Evolutionary conservation across 352 stramenopile genomes (phyloP).

Genomic region (Globisporangium abappressorium): DNA sequence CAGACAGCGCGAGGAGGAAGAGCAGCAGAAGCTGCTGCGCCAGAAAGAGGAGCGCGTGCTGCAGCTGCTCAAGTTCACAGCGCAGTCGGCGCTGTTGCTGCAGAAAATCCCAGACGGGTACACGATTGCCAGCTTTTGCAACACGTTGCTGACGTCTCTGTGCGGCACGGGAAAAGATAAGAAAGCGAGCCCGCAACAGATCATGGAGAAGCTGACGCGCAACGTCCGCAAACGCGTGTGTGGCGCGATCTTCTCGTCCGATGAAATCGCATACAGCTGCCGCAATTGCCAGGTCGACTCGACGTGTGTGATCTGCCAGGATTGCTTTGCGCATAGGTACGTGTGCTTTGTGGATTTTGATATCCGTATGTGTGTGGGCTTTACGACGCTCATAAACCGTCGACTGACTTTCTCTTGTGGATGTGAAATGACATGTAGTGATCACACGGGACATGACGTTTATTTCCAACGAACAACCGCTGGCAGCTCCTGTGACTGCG

Average conservation of each 20-base stretch:
- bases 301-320: slow-evolving; percentile 84
- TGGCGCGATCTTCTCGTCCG: slow-evolving; percentile 78
- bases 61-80: slow-evolving; percentile 43
- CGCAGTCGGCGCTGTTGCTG: slow-evolving; percentile 37
- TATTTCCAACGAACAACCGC: slow-evolving; percentile 87
- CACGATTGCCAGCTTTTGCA: slow-evolving; percentile 31
- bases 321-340: slow-evolving; percentile 82
- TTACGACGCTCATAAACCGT: background rate
- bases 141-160: slow-evolving; percentile 50
- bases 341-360: background rate
- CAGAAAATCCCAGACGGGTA: slow-evolving; percentile 16
- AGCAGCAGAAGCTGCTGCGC: slow-evolving; percentile 26
- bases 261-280: slow-evolving; percentile 88
- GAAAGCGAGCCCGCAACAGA: slow-evolving; percentile 35
- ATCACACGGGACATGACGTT: slow-evolving; percentile 79
- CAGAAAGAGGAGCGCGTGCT: slow-evolving; percentile 45
- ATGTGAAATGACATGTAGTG: slow-evolving; percentile 21
- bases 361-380: background rate
- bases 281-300: slow-evolving; percentile 85
- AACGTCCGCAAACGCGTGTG: slow-evolving; percentile 73
- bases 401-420: background rate
- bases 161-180: slow-evolving; percentile 57
- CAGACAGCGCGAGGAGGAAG: slow-evolving; percentile 28
- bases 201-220: slow-evolving; percentile 60
- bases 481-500: slow-evolving; percentile 84